These are phyloP conservation scores for Colletotrichum noveboracense DNA, from an alignment of 2,329 filamentous ascomycete species.

Conservation along the genomic window DNA sequence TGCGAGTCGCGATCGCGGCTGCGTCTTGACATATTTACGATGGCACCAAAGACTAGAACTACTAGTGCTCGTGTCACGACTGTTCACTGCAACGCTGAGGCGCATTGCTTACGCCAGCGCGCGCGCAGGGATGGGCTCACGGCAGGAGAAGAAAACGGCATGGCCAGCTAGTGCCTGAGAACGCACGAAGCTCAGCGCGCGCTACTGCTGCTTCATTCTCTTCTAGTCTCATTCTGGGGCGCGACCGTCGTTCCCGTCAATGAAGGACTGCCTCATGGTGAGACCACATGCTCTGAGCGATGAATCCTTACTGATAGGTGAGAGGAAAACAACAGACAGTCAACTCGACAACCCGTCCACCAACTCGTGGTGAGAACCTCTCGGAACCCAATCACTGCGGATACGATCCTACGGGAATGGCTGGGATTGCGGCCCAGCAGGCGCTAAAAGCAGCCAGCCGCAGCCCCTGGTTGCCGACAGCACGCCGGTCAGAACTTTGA, in stretches of 20 bases:
- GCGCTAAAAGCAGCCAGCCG: background rate
- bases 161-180: background rate
- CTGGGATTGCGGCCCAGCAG: background rate
- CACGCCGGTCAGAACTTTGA: background rate
- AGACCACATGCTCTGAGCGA: background rate
- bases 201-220: background rate
- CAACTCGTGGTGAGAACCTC: background rate
- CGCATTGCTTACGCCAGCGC: background rate
- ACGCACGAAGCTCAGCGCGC: background rate
- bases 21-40: background rate
- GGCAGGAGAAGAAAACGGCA: background rate
- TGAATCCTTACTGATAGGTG: background rate
- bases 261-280: background rate
- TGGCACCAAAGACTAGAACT: background rate
- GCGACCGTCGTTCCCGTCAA: background rate
- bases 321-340: background rate
- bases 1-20: background rate
- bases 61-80: background rate
- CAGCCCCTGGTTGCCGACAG: background rate
- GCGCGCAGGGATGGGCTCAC: background rate
- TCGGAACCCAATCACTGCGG: background rate
- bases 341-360: background rate
- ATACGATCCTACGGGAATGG: background rate
- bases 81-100: background rate
- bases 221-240: background rate